Evolutionary conservation across 169 alveolate species (phyloP).

Genomic region (Eimeria necatrix): DNA sequence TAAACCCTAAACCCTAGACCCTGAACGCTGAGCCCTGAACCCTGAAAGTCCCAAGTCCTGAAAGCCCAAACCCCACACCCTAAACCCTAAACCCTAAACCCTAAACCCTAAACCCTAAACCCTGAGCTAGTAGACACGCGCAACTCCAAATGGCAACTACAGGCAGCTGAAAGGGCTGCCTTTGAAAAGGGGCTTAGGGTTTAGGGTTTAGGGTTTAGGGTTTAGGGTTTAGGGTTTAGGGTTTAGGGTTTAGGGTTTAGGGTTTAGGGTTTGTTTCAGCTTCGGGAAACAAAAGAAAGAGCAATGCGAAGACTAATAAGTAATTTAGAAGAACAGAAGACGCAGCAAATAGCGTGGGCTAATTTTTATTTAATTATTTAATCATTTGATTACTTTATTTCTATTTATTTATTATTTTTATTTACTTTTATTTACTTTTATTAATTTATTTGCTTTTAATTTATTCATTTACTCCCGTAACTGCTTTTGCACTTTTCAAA

Average conservation of each 20-base stretch:
- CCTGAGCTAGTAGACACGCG: background rate
- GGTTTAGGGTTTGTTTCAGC: background rate
- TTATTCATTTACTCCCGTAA: too few relatives aligned
- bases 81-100: conserved; percentile 1
- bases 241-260: too few relatives aligned
- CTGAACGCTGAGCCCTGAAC: background rate
- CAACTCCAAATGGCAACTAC: background rate
- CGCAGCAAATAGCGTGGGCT: conserved; percentile 4
- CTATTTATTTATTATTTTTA: too few relatives aligned
- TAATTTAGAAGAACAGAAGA: background rate
- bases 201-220: background rate
- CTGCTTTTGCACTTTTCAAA: conserved; percentile 31
- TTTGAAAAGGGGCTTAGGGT: too few relatives aligned
- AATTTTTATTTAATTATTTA: background rate
- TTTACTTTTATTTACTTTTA: too few relatives aligned
- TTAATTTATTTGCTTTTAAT: too few relatives aligned
- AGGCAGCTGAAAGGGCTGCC: background rate
- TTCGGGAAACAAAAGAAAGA: conserved; percentile 20
- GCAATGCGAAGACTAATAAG: background rate
- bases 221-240: background rate
- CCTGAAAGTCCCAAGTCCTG: background rate
- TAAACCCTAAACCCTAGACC: background rate
- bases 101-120: background rate
- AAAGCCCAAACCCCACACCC: background rate
- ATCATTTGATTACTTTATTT: too few relatives aligned